Evolutionary conservation across 371 early-diverging fungal genomes (phyloP).

Genomic region (Entomophthora muscae): DNA sequence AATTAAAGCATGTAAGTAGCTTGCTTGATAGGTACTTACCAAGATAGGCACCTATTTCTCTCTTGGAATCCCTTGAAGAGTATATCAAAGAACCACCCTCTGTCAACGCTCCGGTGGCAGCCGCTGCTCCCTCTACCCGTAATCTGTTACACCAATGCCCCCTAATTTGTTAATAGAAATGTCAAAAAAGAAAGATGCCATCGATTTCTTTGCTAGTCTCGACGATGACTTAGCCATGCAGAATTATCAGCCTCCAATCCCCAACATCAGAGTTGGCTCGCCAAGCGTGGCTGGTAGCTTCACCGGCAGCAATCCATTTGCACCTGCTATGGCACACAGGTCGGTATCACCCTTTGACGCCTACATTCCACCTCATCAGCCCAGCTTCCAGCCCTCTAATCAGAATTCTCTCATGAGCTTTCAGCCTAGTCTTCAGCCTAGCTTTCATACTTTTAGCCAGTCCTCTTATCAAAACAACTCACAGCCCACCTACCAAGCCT

Average conservation of each 20-base stretch:
- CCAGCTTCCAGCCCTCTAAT: background rate
- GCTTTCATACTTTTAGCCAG: background rate
- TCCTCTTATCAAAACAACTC: background rate
- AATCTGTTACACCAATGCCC: too few relatives aligned
- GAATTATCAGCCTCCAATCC: background rate
- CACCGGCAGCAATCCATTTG: background rate
- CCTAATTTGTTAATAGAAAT: too few relatives aligned
- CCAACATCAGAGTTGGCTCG: background rate
- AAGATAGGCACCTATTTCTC: slow-evolving; percentile 1
- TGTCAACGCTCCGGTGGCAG: too few relatives aligned
- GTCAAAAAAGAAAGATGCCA: background rate
- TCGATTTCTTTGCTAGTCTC: slow-evolving; percentile 7
- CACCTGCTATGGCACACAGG: background rate
- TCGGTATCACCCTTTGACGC: background rate
- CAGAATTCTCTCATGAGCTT: background rate
- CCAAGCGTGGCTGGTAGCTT: background rate
- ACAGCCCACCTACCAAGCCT: too few relatives aligned
- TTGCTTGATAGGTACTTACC: background rate
- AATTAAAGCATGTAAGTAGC: slow-evolving; percentile 5
- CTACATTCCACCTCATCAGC: background rate
- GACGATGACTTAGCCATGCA: slow-evolving; percentile 1
- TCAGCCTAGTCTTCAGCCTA: background rate
- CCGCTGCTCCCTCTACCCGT: too few relatives aligned
- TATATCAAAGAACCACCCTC: background rate
- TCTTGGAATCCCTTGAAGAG: background rate